Evolutionary conservation across 2,329 filamentous ascomycete species (phyloP), one percentile per base, ranked within the genome.

Genomic region (Xylariomycetidae sp.): DNA sequence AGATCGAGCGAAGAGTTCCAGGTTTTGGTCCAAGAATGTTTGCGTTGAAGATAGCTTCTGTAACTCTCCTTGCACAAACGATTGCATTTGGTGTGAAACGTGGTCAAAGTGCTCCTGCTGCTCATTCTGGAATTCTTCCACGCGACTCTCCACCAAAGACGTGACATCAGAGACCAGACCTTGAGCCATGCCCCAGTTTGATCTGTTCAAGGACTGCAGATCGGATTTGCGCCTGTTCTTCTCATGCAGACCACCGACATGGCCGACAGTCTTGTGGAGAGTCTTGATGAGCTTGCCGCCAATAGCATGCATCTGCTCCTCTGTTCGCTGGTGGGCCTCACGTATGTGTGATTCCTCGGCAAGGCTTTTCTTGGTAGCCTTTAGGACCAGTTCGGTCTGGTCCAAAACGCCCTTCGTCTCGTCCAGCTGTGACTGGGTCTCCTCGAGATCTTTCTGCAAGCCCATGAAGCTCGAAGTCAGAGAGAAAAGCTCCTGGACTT

Each of bases 191-290:
- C 74, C 68, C 92, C 92, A 98, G 3, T 76, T 76, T 34, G 77
- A 73, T 16, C 85, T 75, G 58, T 98, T 96, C 30, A 84, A 61
- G 4, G 70, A 70, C 42, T 95, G 88, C 2, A 96, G 70, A 44
- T 93, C 83, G 0, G 86, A 88, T 52, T 87, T 88, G 32, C 92
- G 77, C 48, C 78, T 78, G 43, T 95, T 79, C 60, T 98, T 98
- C 6, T 85, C 85, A 43, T 86, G 85, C 10, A 96, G 70, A 2
- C 83, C 82, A 39, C 79, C 74, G 8, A 96, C 81, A 58, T 96
- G 88, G 24, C 72, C 67, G 1, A 94, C 84, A 0, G 89, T 92
- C 48, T 72, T 77, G 25, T 79, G 73, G 14, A 98, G 68, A 1
- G 86, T 93, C 10, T 75, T 76, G 38, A 96, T 73, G 34, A 98